These are phyloP conservation scores for Penicillium sp. DNA, from an alignment of 2,329 filamentous ascomycete genomes.

Conservation along the genomic window DNA sequence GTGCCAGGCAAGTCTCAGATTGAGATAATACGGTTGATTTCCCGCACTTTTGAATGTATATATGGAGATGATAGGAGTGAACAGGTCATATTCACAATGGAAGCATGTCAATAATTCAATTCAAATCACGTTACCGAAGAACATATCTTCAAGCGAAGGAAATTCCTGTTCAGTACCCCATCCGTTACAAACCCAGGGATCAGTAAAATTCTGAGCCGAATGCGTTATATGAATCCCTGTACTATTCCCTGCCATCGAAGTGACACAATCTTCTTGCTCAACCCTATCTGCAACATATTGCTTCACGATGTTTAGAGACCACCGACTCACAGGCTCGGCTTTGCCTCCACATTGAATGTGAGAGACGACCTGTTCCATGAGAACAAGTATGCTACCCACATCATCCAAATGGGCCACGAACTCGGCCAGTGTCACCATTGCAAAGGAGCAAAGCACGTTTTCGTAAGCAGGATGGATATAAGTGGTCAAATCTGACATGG, in stretches of 20 bases:
- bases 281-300: conserved; percentile 7
- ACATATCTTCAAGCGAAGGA: conserved; percentile 18
- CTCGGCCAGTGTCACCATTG: background rate
- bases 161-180: conserved; percentile 14
- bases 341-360: conserved; percentile 19
- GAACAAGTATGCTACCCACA: background rate
- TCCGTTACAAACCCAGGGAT: conserved; percentile 5
- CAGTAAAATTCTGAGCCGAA: background rate
- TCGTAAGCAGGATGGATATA: background rate
- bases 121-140: conserved; percentile 12
- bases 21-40: background rate
- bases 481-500: background rate
- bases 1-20: conserved; percentile 18
- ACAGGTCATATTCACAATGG: background rate
- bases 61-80: background rate
- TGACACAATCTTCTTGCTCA: background rate
- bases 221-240: background rate
- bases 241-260: background rate
- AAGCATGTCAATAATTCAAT: background rate
- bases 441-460: background rate
- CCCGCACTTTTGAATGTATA: background rate
- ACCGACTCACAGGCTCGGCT: conserved; percentile 16
- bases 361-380: conserved; percentile 5
- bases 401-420: background rate
- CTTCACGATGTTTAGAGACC: conserved; percentile 16